Evolutionary conservation across 2,329 filamentous ascomycete genomes (phyloP).

Genomic region (Xylariaceae sp.): DNA sequence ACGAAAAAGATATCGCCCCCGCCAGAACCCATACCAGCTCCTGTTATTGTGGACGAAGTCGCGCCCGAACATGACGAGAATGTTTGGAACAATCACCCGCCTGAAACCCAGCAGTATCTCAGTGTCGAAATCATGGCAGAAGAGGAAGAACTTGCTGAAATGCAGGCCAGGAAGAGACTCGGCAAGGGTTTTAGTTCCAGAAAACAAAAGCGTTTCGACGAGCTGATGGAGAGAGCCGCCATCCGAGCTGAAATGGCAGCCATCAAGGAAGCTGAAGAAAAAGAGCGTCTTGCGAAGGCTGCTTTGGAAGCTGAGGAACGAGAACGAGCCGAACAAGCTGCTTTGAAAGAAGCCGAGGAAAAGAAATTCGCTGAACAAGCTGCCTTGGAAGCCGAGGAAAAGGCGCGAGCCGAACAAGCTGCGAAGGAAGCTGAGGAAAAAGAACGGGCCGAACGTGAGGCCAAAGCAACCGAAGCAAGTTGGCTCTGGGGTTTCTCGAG

Average conservation of each 20-base stretch:
- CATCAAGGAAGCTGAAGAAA: slow-evolving; percentile 28
- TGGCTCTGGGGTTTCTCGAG: neutral
- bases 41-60: slow-evolving; percentile 37
- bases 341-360: neutral
- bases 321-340: neutral
- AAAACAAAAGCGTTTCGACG: slow-evolving; percentile 32
- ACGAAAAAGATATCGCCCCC: slow-evolving; percentile 43
- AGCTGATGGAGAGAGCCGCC: slow-evolving; percentile 31
- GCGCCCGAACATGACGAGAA: slow-evolving; percentile 33
- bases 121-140: slow-evolving; percentile 37
- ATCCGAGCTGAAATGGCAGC: slow-evolving; percentile 32
- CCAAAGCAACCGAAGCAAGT: neutral
- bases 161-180: slow-evolving; percentile 25
- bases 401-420: neutral
- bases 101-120: slow-evolving; percentile 37
- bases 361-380: neutral
- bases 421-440: neutral
- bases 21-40: slow-evolving; percentile 44
- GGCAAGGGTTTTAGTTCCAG: slow-evolving; percentile 27
- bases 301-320: slow-evolving; percentile 34
- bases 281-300: neutral
- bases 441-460: neutral
- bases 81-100: slow-evolving; percentile 28
- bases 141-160: slow-evolving; percentile 29
- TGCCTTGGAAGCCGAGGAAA: neutral